Base-by-base conservation (phyloP, 331 rosid species). In the Ulmus americana region DNA sequence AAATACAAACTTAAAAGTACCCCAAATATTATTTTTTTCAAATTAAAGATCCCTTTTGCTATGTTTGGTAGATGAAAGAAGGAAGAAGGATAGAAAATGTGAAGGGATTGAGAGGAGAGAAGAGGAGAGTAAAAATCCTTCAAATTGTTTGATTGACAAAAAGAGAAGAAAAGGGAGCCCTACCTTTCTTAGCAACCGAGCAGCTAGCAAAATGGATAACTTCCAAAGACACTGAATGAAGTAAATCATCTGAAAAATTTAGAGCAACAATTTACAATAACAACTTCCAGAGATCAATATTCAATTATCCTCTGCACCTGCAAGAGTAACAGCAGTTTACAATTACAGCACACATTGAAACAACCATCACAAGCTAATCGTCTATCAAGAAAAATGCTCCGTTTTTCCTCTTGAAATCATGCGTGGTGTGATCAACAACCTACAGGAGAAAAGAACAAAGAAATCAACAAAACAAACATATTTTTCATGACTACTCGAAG, bases 401-500 rank as follows among this genome's bases (percentile, higher is more conserved):
- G 35, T 85, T 43, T 35, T 74, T 38, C 81, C 68, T 50, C 52
- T 39, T 48, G 20, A 88, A 81, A 81, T 58, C 0, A 82, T 91
- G 91, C 10, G 77, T 1, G 5, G 98, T 83, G 64, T 80, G 88
- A 77, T 89, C 98, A 79, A 82, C 81, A 72, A 53, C 84, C 97
- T 92, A 74, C 56, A 70, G 54, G 38, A 58, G n/a, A 48, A 63
- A 39, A 1, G 20, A 11, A 1, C 15, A 16, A 18, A 0, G 4
- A 10, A 3, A 0, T 3, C 35, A 28, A 3, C 35, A 28, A 3
- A 28, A 28, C 3, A 28, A 28, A 28, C 35, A 28, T 28, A 28
- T 2, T 28, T 28, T 28, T 28, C 35, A 3, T 28, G 4, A 28
- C 35, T 28, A 28, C 4, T 28, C 35, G 35, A 28, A 28, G 35